A percentile compares a stretch with the other conserved stretches of the same genome.
phyloP scores from a whole-genome alignment of 139 green algal genomes.

The Coelastrella sp. region DNA sequence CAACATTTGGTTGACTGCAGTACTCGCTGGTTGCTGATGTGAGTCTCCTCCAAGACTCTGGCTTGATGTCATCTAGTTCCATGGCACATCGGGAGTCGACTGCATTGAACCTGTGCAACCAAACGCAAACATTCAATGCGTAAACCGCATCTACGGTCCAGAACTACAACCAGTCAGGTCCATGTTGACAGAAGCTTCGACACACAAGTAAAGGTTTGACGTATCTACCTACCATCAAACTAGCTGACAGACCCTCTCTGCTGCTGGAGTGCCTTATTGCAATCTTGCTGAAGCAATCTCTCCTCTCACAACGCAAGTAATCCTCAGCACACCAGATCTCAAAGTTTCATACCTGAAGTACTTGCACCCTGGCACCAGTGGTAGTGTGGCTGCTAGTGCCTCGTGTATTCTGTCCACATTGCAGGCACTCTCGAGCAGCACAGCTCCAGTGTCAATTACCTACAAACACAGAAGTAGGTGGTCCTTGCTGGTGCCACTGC shows the following conservation, averaged over 20 bases:
- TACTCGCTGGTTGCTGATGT: conserved; percentile 82
- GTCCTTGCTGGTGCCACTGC: too few relatives aligned
- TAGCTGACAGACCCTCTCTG: too few relatives aligned
- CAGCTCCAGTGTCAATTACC: conserved; percentile 66
- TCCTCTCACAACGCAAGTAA: too few relatives aligned
- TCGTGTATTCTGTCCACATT: conserved; percentile 77
- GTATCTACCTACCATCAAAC: too few relatives aligned
- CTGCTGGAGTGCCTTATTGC: too few relatives aligned
- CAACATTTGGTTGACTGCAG: conserved; percentile 59
- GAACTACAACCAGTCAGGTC: too few relatives aligned
- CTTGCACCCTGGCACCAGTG: conserved; percentile 76
- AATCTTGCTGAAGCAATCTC: too few relatives aligned
- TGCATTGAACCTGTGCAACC: conserved; percentile 71
- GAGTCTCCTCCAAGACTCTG: conserved; percentile 68
- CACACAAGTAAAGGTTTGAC: too few relatives aligned
- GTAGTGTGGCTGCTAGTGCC: conserved; percentile 70
- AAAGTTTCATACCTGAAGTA: conserved; percentile 78
- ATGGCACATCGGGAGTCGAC: conserved; percentile 80
- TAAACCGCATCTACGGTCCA: not conserved
- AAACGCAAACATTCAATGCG: not conserved
- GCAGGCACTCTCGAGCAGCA: conserved; percentile 73
- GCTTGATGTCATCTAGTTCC: conserved; percentile 85
- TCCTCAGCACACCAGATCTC: not conserved
- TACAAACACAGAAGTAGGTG: conserved; percentile 2
- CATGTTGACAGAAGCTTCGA: too few relatives aligned